Evolutionary conservation across 805 yeast genomes (phyloP).

Genomic region (Candida rishiriensis): DNA sequence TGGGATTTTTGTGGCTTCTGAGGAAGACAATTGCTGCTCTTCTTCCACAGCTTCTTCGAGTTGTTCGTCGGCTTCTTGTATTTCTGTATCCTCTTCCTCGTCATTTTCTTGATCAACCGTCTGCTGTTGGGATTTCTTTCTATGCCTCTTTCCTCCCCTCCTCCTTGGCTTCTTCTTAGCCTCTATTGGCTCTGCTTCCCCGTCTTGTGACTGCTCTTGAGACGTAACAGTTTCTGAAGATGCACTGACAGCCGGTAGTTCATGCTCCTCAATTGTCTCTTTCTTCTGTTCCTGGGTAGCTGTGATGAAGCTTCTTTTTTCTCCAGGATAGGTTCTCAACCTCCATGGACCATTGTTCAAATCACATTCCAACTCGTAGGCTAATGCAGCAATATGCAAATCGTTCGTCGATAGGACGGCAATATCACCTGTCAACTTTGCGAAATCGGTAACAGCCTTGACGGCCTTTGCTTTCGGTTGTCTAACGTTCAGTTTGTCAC

Average conservation of each 20-base stretch:
- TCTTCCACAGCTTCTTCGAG: conserved; percentile 9
- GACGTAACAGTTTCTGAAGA: conserved; percentile 4
- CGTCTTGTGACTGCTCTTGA: conserved; percentile 3
- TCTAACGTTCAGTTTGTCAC: conserved; percentile 59
- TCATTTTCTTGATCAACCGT: conserved; percentile 4
- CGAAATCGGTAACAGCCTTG: conserved; percentile 65
- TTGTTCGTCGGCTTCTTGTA: conserved; percentile 1
- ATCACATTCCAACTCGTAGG: conserved; percentile 82
- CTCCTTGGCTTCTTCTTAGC: conserved; percentile 42
- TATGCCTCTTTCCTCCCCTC: conserved; percentile 64
- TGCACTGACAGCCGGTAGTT: conserved; percentile 3
- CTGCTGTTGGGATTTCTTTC: conserved; percentile 37
- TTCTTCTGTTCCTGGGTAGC: conserved; percentile 20
- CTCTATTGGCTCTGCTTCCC: conserved; percentile 3
- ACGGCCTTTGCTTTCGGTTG: conserved; percentile 72
- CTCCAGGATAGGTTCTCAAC: conserved; percentile 71
- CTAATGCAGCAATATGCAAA: conserved; percentile 85
- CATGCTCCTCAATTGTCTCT: conserved; percentile 6
- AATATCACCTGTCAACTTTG: conserved; percentile 87
- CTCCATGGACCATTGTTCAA: conserved; percentile 64
- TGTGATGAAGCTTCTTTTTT: conserved; percentile 31
- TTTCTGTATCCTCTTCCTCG: conserved; percentile 4
- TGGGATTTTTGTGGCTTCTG: conserved; percentile 1
- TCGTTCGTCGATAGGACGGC: conserved; percentile 86
- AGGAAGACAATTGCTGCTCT: not conserved